phyloP scores from a whole-genome alignment of 2,329 filamentous ascomycete genomes.

The Karstenula rhodostoma region DNA sequence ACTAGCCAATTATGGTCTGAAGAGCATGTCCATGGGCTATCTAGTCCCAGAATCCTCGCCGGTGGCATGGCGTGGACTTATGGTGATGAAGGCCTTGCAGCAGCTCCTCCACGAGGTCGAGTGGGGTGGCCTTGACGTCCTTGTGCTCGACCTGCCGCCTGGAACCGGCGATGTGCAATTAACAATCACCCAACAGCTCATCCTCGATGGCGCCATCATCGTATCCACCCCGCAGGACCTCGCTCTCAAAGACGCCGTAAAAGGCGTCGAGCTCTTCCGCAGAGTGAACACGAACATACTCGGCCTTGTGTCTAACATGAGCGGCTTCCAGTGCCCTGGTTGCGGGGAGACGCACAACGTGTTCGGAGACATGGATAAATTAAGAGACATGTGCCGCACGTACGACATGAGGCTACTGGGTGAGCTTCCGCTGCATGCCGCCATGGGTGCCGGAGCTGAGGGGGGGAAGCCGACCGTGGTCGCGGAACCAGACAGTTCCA shows the following conservation, averaged over 20 bases:
- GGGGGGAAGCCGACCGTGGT: conserved; percentile 89
- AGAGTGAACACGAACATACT: conserved; percentile 81
- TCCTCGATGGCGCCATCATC: conserved; percentile 86
- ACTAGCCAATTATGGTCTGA: conserved; percentile 91
- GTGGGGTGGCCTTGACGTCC: conserved; percentile 87
- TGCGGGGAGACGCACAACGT: conserved; percentile 59
- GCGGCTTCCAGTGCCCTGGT: conserved; percentile 48
- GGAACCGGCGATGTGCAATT: conserved; percentile 96
- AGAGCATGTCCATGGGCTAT: conserved; percentile 99
- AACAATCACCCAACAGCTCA: conserved; percentile 93
- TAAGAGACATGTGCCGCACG: conserved; percentile 79
- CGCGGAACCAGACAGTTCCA: conserved; percentile 77
- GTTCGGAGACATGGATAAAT: conserved; percentile 70
- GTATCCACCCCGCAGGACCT: conserved; percentile 95
- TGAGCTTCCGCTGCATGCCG: conserved; percentile 86
- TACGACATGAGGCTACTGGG: conserved; percentile 82
- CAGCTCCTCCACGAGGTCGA: conserved; percentile 95
- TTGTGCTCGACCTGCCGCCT: conserved; percentile 90
- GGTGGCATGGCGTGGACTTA: conserved; percentile 93
- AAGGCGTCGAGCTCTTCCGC: conserved; percentile 91
- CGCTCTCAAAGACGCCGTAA: conserved; percentile 88
- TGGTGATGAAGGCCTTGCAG: conserved; percentile 97
- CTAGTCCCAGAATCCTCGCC: conserved; percentile 81
- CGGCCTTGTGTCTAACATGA: conserved; percentile 72
- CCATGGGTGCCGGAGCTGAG: conserved; percentile 88